phyloP scores from a whole-genome alignment of 208 protist genomes.

The Kentomonas sorsogonicus region DNA sequence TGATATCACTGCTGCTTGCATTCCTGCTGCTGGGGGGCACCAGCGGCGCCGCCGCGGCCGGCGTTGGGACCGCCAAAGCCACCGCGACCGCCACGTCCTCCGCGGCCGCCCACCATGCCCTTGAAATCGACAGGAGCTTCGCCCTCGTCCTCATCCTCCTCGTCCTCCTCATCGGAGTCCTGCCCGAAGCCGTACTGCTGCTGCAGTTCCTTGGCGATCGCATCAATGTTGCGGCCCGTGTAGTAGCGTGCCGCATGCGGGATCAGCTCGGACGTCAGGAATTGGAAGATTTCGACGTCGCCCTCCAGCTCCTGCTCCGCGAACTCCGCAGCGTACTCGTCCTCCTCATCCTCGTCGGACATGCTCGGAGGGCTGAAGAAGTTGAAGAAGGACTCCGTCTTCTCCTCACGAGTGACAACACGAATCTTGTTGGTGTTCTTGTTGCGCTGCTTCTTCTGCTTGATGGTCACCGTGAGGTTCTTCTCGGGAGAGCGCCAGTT shows the following conservation, averaged over 20 bases:
- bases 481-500: slow-evolving; percentile 72
- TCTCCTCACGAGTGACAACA: slow-evolving; percentile 76
- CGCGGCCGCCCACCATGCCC: slow-evolving; percentile 18
- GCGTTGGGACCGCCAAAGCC: slow-evolving; percentile 5
- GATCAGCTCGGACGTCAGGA: slow-evolving; percentile 70
- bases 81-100: slow-evolving; percentile 12
- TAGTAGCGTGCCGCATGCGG: slow-evolving; percentile 88
- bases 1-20: slow-evolving; percentile 71
- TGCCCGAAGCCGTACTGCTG: slow-evolving; percentile 28
- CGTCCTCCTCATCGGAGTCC: slow-evolving; percentile 41
- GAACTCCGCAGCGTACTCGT: slow-evolving; percentile 48
- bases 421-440: slow-evolving; percentile 83
- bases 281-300: slow-evolving; percentile 75
- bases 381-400: slow-evolving; percentile 89
- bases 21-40: slow-evolving; percentile 31
- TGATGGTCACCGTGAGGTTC: slow-evolving; percentile 80
- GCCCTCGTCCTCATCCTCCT: slow-evolving; percentile 54
- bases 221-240: slow-evolving; percentile 75
- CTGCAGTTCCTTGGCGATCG: slow-evolving; percentile 35
- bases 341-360: slow-evolving; percentile 42
- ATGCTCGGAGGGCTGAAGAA: slow-evolving; percentile 84
- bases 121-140: slow-evolving; percentile 26
- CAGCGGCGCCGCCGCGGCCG: slow-evolving; percentile 4
- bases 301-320: slow-evolving; percentile 63
- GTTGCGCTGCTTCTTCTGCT: slow-evolving; percentile 87